Percentiles rank a stretch among this genome's conserved stretches.
phyloP scores from a whole-genome alignment of 140 eudicot genomes.

The Oenanthe javanica region DNA sequence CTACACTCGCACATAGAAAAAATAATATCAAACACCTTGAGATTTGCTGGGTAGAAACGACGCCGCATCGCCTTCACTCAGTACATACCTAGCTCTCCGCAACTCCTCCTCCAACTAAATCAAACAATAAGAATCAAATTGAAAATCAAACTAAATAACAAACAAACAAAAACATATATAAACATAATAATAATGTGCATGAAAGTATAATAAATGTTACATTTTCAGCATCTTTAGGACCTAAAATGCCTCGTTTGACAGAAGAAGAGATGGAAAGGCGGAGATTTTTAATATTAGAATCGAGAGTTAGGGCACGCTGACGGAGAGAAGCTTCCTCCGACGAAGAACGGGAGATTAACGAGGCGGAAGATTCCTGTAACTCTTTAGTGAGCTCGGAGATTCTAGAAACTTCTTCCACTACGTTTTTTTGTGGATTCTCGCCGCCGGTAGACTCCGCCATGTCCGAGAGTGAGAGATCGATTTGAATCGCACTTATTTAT shows the following conservation, averaged over 20 bases:
- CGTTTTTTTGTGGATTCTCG: conserved; percentile 24
- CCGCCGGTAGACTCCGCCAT: conserved; percentile 57
- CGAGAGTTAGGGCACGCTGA: conserved; percentile 59
- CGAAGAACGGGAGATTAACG: conserved; percentile 52
- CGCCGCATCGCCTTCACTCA: conserved; percentile 97
- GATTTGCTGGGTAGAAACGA: conserved; percentile 93
- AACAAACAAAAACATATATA: background rate
- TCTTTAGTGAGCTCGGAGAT: conserved; percentile 71
- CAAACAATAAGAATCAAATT: conserved; percentile 9
- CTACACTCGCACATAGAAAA: background rate
- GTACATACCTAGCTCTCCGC: conserved; percentile 57
- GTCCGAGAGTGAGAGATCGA: background rate
- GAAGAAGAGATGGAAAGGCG: conserved; percentile 34
- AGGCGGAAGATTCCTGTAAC: conserved; percentile 78
- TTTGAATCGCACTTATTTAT: background rate
- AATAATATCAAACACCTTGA: conserved; percentile 37
- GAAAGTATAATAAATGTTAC: conserved; percentile 19
- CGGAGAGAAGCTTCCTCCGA: conserved; percentile 71
- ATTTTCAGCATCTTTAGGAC: conserved; percentile 57
- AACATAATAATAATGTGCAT: background rate
- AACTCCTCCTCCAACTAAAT: conserved; percentile 65
- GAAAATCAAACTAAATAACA: background rate
- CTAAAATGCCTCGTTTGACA: conserved; percentile 32
- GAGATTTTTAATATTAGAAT: conserved; percentile 52
- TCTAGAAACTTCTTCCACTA: conserved; percentile 46